Conservation (phyloP, 1,284 basidiomycete species). For the Phellopilus nigrolimitatus region DNA sequence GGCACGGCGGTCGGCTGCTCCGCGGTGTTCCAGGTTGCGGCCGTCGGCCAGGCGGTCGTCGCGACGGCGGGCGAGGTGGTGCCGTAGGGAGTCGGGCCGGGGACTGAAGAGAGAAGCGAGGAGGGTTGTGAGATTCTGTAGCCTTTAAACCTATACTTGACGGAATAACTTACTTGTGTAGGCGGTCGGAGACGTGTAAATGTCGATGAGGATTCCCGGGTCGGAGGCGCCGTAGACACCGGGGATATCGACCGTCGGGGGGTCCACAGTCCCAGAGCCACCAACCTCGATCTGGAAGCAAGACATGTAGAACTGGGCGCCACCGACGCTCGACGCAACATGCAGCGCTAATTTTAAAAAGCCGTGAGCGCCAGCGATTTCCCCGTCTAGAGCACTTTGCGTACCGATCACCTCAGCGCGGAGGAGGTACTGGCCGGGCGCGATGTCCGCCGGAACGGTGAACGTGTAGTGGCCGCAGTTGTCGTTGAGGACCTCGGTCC, state of each 20-base stretch:
- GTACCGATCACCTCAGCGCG: conserved; percentile 49
- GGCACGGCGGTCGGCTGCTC: conserved; percentile 34
- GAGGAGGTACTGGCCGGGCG: conserved; percentile 47
- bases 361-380: not conserved
- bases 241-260: conserved; percentile 42
- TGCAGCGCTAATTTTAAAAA: conserved; percentile 36
- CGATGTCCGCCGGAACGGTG: conserved; percentile 44
- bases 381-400: conserved; percentile 16
- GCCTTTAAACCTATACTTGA: not conserved
- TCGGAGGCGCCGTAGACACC: conserved; percentile 41
- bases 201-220: conserved; percentile 39
- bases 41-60: conserved; percentile 32
- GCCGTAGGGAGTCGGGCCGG: conserved; percentile 40
- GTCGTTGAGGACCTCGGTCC: conserved; percentile 38
- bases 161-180: conserved; percentile 31
- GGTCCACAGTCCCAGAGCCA: conserved; percentile 36
- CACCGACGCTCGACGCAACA: conserved; percentile 38
- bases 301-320: conserved; percentile 50
- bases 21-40: conserved; percentile 37
- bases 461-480: conserved; percentile 51
- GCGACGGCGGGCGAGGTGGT: conserved; percentile 31
- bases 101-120: conserved; percentile 32
- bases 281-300: conserved; percentile 46
- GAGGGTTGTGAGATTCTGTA: conserved; percentile 5
- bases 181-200: conserved; percentile 28